Base-by-base conservation (phyloP, 1,284 basidiomycete genomes). In the Cutaneotrichosporon cavernicola region DNA sequence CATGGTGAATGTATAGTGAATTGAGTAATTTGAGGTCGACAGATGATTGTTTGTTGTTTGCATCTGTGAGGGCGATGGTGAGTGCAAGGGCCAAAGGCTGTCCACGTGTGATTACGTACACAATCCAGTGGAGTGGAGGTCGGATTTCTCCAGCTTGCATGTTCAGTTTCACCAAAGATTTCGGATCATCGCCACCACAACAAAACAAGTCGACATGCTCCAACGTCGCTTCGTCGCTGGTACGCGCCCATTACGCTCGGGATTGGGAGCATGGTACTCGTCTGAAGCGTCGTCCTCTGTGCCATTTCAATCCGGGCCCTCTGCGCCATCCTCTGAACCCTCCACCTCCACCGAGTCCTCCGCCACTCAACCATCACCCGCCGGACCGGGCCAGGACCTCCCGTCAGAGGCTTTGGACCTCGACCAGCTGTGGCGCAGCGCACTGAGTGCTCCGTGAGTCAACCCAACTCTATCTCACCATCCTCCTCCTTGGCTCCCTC, bases 391-490 rank as follows among this genome's bases (percentile, higher is more conserved):
- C 40, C 40, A 13, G 34, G 18, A 21, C 18, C 18, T 46, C 0
- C 43, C 43, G 7, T 40, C 38, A 40, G 57, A 53, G 18, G 50
- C 53, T 26, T 26, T 50, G 18, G 16, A 53, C n/a, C 32, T 64
- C 47, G 62, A 66, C 21, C 47, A 47, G 55, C 60, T 68, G 16
- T 68, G 66, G 66, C 61, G 63, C 50, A 62, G 61, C 13, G 64
- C 65, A 10, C 36, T 68, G 51, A 59, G 61, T 14, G 56, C 66
- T 11, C 66, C 66, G 64, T 68, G 21, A 61, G 66, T 21, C 26
- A 10, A 9, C 10, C 21, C 34, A 4, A 9, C 18, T 50, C 5
- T 11, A 30, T 13, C 51, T 31, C 10, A 13, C 16, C 21, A 47
- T 8, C 46, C 18, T 21, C 18, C 26, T 26, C 26, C 26, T 26